Conservation (phyloP, 2,329 filamentous ascomycete genomes). For the Phaeosphaeriaceae sp. region DNA sequence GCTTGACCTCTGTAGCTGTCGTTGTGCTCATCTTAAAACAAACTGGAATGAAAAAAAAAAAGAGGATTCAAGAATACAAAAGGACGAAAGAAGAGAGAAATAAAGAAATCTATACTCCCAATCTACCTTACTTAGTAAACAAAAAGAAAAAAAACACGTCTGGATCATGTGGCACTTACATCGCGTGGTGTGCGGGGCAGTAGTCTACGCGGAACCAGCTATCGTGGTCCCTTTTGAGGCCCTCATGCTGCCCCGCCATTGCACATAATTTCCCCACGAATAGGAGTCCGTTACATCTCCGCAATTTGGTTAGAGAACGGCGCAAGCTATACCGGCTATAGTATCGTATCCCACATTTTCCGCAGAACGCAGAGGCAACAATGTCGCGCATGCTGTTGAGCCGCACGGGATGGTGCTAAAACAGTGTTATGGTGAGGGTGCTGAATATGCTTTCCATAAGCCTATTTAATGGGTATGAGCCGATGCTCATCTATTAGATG, state of each 20-base stretch:
- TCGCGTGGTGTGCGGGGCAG: slow-evolving; percentile 8
- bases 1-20: slow-evolving; percentile 50
- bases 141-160: background rate
- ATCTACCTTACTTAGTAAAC: background rate
- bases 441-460: too few relatives aligned
- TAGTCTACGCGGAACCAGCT: background rate
- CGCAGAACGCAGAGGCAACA: background rate
- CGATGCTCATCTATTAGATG: too few relatives aligned
- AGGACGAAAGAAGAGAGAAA: background rate
- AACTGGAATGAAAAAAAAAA: background rate
- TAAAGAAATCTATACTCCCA: background rate
- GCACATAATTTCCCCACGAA: slow-evolving; percentile 3
- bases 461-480: too few relatives aligned
- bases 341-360: slow-evolving; percentile 5
- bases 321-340: slow-evolving; percentile 3
- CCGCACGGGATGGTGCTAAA: background rate
- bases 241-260: background rate
- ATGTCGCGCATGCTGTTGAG: slow-evolving; percentile 1
- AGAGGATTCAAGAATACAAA: background rate
- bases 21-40: slow-evolving; percentile 44
- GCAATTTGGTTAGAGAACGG: background rate
- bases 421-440: background rate
- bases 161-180: slow-evolving; percentile 3
- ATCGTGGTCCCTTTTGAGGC: slow-evolving; percentile 4
- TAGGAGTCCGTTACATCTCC: background rate